Conservation (phyloP, 768 basidiomycete species). For the Polyporus arcularius region DNA sequence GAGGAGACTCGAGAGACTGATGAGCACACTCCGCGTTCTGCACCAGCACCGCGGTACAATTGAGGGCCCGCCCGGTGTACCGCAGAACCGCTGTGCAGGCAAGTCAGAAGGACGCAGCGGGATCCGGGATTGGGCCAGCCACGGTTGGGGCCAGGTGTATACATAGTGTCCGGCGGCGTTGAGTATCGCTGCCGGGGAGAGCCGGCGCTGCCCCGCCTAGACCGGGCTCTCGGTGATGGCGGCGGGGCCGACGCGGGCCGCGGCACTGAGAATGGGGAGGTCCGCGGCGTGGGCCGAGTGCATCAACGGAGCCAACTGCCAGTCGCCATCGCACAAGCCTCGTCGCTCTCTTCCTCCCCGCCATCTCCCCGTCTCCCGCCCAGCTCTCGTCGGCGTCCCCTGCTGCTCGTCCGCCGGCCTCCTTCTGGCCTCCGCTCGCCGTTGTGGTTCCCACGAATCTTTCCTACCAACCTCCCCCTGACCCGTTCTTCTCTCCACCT, state of each 20-base stretch:
- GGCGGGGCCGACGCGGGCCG: background rate
- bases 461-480: conserved; percentile 20
- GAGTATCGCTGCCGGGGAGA: background rate
- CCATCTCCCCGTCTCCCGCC: conserved; percentile 9
- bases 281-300: conserved; percentile 4
- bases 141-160: background rate
- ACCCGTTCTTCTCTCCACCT: conserved; percentile 11
- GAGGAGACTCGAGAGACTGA: background rate
- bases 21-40: background rate
- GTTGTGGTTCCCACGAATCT: conserved; percentile 22
- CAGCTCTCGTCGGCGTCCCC: background rate
- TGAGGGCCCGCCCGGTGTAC: too few relatives aligned
- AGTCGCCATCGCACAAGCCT: conserved; percentile 10
- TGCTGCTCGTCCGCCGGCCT: conserved; percentile 1
- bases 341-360: conserved; percentile 19
- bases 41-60: too few relatives aligned
- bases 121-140: too few relatives aligned
- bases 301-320: conserved; percentile 19
- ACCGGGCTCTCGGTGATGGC: background rate
- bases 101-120: too few relatives aligned
- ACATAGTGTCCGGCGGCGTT: background rate
- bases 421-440: conserved; percentile 8
- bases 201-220: background rate
- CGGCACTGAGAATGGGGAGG: background rate
- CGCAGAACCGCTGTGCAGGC: too few relatives aligned